Evolutionary conservation across 805 yeast genomes (phyloP).

Genomic region (Wickerhamomyces bovis): DNA sequence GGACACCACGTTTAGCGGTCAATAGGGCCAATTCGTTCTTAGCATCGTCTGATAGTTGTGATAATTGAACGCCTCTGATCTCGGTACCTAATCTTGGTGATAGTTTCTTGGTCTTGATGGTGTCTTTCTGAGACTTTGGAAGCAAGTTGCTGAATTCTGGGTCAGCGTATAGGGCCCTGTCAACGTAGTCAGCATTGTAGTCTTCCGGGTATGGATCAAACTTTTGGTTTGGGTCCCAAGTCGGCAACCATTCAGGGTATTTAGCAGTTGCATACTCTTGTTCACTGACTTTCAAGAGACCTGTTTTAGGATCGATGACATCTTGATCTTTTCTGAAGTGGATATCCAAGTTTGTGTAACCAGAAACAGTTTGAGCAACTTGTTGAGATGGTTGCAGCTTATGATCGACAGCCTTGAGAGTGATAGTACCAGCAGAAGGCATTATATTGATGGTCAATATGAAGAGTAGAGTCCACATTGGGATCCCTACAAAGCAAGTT

Average conservation of each 20-base stretch:
- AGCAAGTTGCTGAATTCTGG: conserved; percentile 47
- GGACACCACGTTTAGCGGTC: conserved; percentile 66
- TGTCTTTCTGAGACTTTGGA: conserved; percentile 24
- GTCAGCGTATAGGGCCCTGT: conserved; percentile 66
- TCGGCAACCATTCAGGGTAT: conserved; percentile 58
- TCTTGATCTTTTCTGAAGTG: conserved; percentile 50
- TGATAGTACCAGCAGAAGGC: conserved; percentile 10
- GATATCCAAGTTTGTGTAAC: conserved; percentile 25
- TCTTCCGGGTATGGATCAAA: conserved; percentile 43
- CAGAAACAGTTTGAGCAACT: conserved; percentile 4
- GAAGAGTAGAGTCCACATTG: neutral
- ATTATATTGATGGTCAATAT: neutral
- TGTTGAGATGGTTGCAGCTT: neutral
- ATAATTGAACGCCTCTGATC: conserved; percentile 51
- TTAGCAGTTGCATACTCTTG: conserved; percentile 29
- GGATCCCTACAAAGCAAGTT: neutral
- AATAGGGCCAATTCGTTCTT: conserved; percentile 66
- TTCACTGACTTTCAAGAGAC: conserved; percentile 40
- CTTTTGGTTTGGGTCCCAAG: conserved; percentile 59
- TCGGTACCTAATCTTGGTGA: conserved; percentile 72
- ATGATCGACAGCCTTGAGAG: conserved; percentile 6
- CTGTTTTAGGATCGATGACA: conserved; percentile 37
- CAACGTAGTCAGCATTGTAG: conserved; percentile 41
- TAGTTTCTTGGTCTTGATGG: conserved; percentile 32
- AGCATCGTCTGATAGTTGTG: conserved; percentile 44